Percentiles rank a stretch among this genome's conserved stretches.
Conservation (phyloP, 768 basidiomycete genomes). For the Lentinula edodes region DNA sequence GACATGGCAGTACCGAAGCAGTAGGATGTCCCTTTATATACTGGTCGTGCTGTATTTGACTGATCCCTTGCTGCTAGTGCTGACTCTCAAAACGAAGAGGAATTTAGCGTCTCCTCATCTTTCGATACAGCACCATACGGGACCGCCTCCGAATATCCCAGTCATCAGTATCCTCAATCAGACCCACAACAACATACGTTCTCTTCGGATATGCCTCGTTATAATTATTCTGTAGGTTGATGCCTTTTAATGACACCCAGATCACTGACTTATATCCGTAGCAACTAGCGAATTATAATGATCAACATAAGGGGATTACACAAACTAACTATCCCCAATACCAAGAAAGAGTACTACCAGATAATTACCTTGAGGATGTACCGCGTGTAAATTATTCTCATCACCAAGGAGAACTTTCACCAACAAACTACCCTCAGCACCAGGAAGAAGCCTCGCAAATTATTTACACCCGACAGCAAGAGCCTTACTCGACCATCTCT, state of each 20-base stretch:
- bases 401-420: not conserved
- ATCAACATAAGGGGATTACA: not conserved
- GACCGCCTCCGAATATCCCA: not conserved
- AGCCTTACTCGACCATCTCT: not conserved
- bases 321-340: not conserved
- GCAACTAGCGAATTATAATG: not conserved
- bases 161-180: not conserved
- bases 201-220: conserved; percentile 1
- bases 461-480: not conserved
- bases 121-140: not conserved
- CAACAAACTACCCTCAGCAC: not conserved
- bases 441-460: not conserved
- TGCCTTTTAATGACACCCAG: not conserved
- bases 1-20: conserved; percentile 5
- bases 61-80: not conserved
- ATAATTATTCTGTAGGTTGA: not conserved
- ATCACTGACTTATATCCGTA: not conserved
- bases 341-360: not conserved
- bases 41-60: not conserved
- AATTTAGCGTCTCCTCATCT: not conserved
- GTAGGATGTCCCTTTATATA: conserved; percentile 6
- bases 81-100: not conserved
- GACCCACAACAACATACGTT: not conserved
- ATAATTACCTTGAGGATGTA: not conserved
- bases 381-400: not conserved